Evolutionary conservation across 2,329 filamentous ascomycete genomes (phyloP).

Genomic region (Diplodia intermedia): DNA sequence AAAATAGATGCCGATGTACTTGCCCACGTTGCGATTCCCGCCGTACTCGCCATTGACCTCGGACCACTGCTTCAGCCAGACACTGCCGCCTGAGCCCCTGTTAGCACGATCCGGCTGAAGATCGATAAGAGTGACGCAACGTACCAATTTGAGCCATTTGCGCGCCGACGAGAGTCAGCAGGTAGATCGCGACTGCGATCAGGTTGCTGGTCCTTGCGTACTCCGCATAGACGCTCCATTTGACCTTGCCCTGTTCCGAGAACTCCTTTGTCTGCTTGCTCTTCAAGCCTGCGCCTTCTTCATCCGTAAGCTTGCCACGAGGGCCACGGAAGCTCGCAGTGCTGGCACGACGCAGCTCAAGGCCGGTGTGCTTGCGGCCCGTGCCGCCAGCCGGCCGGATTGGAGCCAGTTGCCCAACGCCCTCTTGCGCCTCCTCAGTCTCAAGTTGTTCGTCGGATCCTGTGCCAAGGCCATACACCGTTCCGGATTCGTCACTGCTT

Average conservation of each 20-base stretch:
- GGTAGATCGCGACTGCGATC: constrained; percentile 79
- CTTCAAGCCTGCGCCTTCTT: constrained; percentile 77
- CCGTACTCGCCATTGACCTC: constrained; percentile 74
- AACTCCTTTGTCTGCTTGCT: constrained; percentile 88
- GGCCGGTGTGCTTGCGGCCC: constrained; percentile 72
- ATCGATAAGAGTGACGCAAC: constrained; percentile 41
- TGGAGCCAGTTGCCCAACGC: constrained; percentile 75
- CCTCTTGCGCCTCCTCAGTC: constrained; percentile 70
- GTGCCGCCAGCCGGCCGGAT: constrained; percentile 68
- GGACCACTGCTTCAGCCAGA: constrained; percentile 95
- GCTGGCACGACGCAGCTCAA: constrained; percentile 77
- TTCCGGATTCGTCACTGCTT: constrained; percentile 74
- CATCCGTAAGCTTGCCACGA: constrained; percentile 82
- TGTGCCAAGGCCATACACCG: constrained; percentile 57
- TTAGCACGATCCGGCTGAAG: constrained; percentile 16
- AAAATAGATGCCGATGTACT: constrained; percentile 95
- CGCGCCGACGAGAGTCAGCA: constrained; percentile 76
- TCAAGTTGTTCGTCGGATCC: constrained; percentile 61
- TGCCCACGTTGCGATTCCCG: constrained; percentile 77
- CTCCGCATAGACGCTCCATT: constrained; percentile 92
- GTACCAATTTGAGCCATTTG: constrained; percentile 82
- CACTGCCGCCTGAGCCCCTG: constrained; percentile 67
- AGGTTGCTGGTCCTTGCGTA: constrained; percentile 96
- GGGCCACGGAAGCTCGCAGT: constrained; percentile 88
- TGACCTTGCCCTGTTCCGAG: constrained; percentile 94